Evolutionary conservation across 2,329 filamentous ascomycete species (phyloP), one percentile per base, ranked within the genome.

Genomic region (Fusarium citri): DNA sequence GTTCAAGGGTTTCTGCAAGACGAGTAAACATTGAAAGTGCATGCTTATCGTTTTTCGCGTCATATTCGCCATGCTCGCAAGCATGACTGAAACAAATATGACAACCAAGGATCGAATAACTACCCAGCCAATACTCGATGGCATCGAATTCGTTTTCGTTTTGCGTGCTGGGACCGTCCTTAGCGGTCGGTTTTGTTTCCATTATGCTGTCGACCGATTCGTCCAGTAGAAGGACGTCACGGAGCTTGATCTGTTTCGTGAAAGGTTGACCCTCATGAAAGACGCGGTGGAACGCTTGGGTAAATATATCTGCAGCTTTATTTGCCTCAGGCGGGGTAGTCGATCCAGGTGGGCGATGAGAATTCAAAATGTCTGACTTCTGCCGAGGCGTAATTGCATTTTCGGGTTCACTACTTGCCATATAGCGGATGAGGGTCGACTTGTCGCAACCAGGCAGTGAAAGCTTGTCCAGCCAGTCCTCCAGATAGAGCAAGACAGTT

Each of bases 51-150:
- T 83, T 83, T 48, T 78, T 86, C 53, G 85, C 84, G 57, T 87
- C 85, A 54, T 88, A 88, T 56, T 88, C 87, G 47, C 87, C 87
- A 66, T 89, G 87, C 72, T 89, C 87, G 63, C 87, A 89, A 15
- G 87, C 88, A 74, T 89, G 85, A 53, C 86, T 86, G 72, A 83
- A 86, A 76, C 87, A 89, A 54, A 88, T 84, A n/a, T 88, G 77
- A 69, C 87, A 89, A 15, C 85, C 85, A 18, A 89, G 80, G 12
- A 86, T 81, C 31, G 83, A 83, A 72, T 88, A 88, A 2, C 85
- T 88, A 50, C 85, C 84, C 25, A 89, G 74, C 37, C 83, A 82
- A 23, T 80, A 80, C 69, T 87, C 85, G 15, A 84, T 81, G 57
- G 81, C 66, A 9, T 81, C 80, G 31, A 81, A 77, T 30, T 82